These are phyloP conservation scores for Astrothelium subdiscretum DNA, from an alignment of 495 filamentous ascomycete genomes.

Conservation along the genomic window DNA sequence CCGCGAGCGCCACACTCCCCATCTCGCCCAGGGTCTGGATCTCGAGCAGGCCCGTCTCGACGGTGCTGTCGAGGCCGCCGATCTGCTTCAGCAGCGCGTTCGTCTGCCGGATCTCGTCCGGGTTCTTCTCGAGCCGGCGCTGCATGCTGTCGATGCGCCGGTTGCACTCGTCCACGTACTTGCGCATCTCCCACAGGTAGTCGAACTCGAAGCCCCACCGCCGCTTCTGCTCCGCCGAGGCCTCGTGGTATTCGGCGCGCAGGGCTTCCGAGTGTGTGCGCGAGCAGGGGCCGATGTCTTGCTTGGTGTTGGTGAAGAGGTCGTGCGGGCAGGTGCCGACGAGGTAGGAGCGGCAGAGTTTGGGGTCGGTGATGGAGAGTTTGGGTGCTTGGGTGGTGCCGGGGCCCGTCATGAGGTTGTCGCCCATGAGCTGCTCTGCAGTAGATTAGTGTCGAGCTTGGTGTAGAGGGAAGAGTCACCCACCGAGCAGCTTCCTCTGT, in stretches of 20 bases:
- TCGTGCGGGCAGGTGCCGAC: conserved; percentile 94
- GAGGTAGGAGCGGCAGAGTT: conserved; percentile 91
- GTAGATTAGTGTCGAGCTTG: conserved; percentile 1
- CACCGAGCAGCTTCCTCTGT: conserved; percentile 89
- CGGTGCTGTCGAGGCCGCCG: conserved; percentile 62
- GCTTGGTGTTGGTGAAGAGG: conserved; percentile 99
- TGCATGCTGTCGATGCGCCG: conserved; percentile 83
- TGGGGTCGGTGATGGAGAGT: conserved; percentile 80
- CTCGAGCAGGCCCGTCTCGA: conserved; percentile 75
- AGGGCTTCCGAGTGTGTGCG: conserved; percentile 83
- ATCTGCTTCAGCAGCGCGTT: conserved; percentile 88
- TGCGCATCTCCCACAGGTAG: conserved; percentile 89
- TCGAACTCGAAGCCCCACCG: conserved; percentile 90
- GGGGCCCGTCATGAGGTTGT: conserved; percentile 68
- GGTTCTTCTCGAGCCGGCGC: conserved; percentile 87
- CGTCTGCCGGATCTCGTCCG: conserved; percentile 95
- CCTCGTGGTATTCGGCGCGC: conserved; percentile 72
- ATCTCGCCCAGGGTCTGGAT: conserved; percentile 75
- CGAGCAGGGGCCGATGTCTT: conserved; percentile 85
- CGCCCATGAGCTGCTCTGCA: conserved; percentile 51
- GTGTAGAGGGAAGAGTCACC: background rate
- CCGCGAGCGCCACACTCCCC: conserved; percentile 65
- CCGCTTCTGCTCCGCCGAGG: conserved; percentile 53
- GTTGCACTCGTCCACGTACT: conserved; percentile 95
- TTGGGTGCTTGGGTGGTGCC: conserved; percentile 61